Conservation (phyloP, 768 basidiomycete genomes). For the Naganishia vaughanmartiniae region DNA sequence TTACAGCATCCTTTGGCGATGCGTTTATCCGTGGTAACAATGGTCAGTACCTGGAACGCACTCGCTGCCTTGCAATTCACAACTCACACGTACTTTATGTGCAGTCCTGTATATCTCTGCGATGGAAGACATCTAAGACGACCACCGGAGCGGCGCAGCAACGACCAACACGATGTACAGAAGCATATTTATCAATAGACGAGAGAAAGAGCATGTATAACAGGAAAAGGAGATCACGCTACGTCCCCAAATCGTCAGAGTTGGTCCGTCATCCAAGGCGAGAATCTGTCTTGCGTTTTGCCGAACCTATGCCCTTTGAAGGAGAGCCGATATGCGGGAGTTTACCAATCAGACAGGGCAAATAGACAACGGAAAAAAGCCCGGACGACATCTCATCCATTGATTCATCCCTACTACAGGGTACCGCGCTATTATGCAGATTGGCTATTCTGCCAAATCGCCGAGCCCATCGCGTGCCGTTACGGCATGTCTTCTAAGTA, state of each 20-base stretch:
- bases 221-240: not conserved
- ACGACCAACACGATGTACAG: not conserved
- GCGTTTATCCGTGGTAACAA: slow-evolving; percentile 68
- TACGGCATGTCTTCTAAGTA: not conserved
- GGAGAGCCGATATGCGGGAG: not conserved
- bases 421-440: not conserved
- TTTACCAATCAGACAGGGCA: not conserved
- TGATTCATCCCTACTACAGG: not conserved
- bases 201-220: not conserved
- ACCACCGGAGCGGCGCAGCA: not conserved
- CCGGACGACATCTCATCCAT: not conserved
- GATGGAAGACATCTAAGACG: slow-evolving; percentile 41
- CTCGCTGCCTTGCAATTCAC: not conserved
- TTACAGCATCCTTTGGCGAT: slow-evolving; percentile 89
- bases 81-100: not conserved
- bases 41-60: slow-evolving; percentile 36
- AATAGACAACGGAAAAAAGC: not conserved
- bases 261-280: not conserved
- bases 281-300: not conserved
- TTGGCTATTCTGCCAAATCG: not conserved
- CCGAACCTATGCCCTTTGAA: not conserved
- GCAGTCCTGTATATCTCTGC: slow-evolving; percentile 50
- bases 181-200: not conserved
- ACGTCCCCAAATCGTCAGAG: not conserved
- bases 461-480: not conserved